Percentiles rank a stretch among this genome's conserved stretches.
Conservation (phyloP, 208 protist genomes). For the Endotrypanum monterogeii region DNA sequence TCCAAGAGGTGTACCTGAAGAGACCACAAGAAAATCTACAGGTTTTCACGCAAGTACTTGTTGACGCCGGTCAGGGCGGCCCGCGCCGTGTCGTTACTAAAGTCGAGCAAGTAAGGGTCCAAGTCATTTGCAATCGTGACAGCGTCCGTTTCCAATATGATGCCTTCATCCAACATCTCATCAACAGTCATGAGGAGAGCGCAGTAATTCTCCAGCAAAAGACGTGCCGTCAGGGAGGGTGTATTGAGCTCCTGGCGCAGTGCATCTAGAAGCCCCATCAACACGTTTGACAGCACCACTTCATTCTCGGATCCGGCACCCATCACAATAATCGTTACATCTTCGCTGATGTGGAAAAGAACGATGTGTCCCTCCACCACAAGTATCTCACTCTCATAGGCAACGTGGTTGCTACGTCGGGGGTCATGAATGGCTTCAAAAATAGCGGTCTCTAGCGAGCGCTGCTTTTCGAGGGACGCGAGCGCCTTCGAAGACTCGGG, state of each 20-base stretch:
- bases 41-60: constrained; percentile 83
- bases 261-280: constrained; percentile 68
- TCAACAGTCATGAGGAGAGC: constrained; percentile 87
- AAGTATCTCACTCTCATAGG: constrained; percentile 67
- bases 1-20: not conserved
- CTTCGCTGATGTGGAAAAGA: constrained; percentile 61
- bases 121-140: constrained; percentile 54
- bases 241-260: constrained; percentile 62
- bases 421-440: constrained; percentile 44
- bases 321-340: constrained; percentile 80
- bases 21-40: constrained; percentile 26
- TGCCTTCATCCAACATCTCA: constrained; percentile 91
- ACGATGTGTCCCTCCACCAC: constrained; percentile 78
- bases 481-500: constrained; percentile 51
- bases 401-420: constrained; percentile 15
- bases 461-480: constrained; percentile 64
- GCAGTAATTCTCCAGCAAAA: constrained; percentile 87
- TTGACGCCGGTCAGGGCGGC: constrained; percentile 81
- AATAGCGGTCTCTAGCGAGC: constrained; percentile 60
- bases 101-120: constrained; percentile 59
- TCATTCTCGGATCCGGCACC: constrained; percentile 86
- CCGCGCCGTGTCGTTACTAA: constrained; percentile 57
- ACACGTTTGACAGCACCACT: constrained; percentile 68
- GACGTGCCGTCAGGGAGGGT: constrained; percentile 42
- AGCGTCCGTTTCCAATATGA: constrained; percentile 85